Evolutionary conservation across 495 filamentous ascomycete species (phyloP), one percentile per base, ranked within the genome.

Genomic region (Acidomyces sp.): DNA sequence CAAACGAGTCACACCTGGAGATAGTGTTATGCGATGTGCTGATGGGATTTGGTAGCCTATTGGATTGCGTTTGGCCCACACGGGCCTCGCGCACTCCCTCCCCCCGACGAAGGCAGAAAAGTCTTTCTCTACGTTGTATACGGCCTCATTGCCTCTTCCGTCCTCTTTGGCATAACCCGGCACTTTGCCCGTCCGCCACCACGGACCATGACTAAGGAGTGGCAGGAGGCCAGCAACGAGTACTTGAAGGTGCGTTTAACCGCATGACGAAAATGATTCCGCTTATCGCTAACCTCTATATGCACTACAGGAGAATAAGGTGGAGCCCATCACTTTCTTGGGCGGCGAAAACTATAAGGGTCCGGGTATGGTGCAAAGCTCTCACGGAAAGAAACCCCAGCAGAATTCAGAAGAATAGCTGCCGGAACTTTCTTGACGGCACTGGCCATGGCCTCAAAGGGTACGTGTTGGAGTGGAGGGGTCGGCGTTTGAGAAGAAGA

Each of bases 21-120:
- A n/a, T n/a, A n/a, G n/a, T n/a, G n/a, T n/a, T n/a, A n/a, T n/a
- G n/a, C n/a, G n/a, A n/a, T n/a, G n/a, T n/a, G 31, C 31, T 34
- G 31, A 34, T 18, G 26, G 20, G 6, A 34, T 34, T 16, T 6
- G 12, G 58, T 61, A 97, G 90, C 90, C 51, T 97, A 95, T 79
- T 97, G 80, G 77, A 93, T 96, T 55, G 87, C 90, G 49, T 97
- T 97, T 61, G 90, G 90, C 39, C 71, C 85, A 48, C 92, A 96
- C 63, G 90, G 90, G 41, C 90, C 90, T 43, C 86, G 90, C 38
- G 71, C 87, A 27, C 62, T 71, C 23, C 57, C 80, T 39, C 82
- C 88, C 39, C 78, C 90, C 35, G 90, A 80, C 41, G 90, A 95
- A 71, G 67, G 66, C 56, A 69, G 69, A 64, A 82, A 72, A 56